Base-by-base conservation (phyloP, 2,329 filamentous ascomycete species). In the Xylaria polymorpha region DNA sequence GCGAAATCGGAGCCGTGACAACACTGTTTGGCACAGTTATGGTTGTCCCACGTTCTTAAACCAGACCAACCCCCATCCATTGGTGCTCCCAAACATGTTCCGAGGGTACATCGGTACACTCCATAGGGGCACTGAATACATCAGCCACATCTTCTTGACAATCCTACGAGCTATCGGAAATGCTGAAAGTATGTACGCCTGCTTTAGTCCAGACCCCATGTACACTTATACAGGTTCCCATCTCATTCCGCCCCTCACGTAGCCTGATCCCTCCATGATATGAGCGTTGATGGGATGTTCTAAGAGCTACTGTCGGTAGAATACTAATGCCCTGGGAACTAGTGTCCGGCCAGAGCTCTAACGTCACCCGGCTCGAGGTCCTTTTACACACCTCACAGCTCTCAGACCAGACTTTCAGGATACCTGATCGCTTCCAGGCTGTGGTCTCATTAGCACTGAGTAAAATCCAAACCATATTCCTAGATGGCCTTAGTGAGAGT, bases 11-110 rank as follows among this genome's bases (percentile, higher is more conserved):
- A 74, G 74, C 14, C 85, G 89, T 3, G 89, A 91, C 57, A 39
- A 0, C 20, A 67, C 14, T 74, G 72, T 0, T 0, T 91, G 89
- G 89, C 79, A 77, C 8, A 88, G 87, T 75, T 90, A 89, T 71
- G 87, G 88, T 2, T 77, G 80, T 20, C 75, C 53, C 18, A 69
- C 41, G 59, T 46, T 29, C 8, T 29, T 18, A 6, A 37, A 8
- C 29, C 43, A 61, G 10, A 66, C 57, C n/a, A n/a, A n/a, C 3
- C 8, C 3, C 3, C 8, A 2, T 8, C 10, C 1, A 32, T 51
- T 68, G 2, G 35, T 14, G 10, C 22, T 51, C 8, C 67, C 58
- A 9, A 12, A 10, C n/a, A 22, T 2, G 18, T 6, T 3, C 25
- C 10, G n/a, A 10, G 43, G n/a, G 12, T 8, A 7, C 15, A 4